phyloP scores from a whole-genome alignment of 2,329 filamentous ascomycete species.

The Claviceps monticola region DNA sequence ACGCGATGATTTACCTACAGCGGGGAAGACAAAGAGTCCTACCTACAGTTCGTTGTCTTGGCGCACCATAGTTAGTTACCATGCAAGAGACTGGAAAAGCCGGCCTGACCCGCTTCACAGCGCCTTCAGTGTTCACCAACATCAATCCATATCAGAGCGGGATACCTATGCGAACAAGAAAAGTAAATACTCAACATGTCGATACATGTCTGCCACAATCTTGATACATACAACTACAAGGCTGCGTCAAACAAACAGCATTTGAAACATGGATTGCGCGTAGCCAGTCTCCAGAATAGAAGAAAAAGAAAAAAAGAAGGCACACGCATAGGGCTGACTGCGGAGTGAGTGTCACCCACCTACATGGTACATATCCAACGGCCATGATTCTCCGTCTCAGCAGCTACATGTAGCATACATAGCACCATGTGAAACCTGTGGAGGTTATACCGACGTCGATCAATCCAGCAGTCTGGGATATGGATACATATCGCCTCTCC shows the following conservation, averaged over 20 bases:
- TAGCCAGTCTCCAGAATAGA: background rate
- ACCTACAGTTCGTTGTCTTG: too few relatives aligned
- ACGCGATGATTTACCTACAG: too few relatives aligned
- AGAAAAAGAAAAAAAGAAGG: background rate
- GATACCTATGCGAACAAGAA: background rate
- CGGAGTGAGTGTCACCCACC: too few relatives aligned
- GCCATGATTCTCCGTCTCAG: background rate
- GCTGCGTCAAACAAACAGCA: background rate
- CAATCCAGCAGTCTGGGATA: constrained; percentile 6
- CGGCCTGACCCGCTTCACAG: too few relatives aligned
- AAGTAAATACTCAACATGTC: background rate
- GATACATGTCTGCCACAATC: background rate
- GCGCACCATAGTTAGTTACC: too few relatives aligned
- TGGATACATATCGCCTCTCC: too few relatives aligned
- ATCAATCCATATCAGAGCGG: too few relatives aligned
- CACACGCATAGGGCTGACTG: too few relatives aligned
- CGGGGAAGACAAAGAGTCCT: too few relatives aligned
- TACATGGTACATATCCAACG: too few relatives aligned
- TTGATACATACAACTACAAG: background rate
- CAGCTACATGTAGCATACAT: background rate
- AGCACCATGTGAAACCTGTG: background rate
- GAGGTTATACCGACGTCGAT: constrained; percentile 6
- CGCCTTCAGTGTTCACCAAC: too few relatives aligned
- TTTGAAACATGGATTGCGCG: background rate
- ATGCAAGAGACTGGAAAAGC: too few relatives aligned